Conservation (phyloP, 176 grass and related monocot species). For the Lolium perenne region DNA sequence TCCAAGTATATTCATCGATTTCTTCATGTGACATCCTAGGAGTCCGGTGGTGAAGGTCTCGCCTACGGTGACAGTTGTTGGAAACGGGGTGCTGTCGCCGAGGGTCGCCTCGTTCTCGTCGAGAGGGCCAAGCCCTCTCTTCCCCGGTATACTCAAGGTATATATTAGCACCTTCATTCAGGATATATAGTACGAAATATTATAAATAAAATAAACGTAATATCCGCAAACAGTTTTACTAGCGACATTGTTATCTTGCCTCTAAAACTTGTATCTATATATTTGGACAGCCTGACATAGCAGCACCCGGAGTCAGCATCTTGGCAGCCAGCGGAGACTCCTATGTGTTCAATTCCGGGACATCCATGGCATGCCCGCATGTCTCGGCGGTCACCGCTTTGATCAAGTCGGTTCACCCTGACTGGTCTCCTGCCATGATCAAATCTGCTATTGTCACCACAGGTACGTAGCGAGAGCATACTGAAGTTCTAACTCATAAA, state of each 20-base stretch:
- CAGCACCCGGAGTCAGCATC: constrained; percentile 42
- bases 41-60: constrained; percentile 1
- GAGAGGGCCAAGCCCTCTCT: not conserved
- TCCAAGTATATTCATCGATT: no score
- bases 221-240: not conserved
- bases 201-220: no score
- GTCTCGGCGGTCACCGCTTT: constrained; percentile 37
- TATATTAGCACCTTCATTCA: not conserved
- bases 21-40: not conserved
- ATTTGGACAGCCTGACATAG: constrained; percentile 44
- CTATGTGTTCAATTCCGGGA: constrained; percentile 18
- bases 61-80: not conserved
- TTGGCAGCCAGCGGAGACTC: not conserved
- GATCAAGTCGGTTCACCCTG: constrained; percentile 39
- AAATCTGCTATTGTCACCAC: constrained; percentile 54
- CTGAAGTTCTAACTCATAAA: no score
- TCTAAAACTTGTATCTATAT: not conserved
- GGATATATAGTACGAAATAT: no score
- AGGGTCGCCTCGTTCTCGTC: constrained; percentile 20
- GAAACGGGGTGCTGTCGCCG: not conserved
- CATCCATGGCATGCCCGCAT: constrained; percentile 56
- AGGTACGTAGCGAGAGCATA: not conserved
- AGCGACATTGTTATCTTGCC: not conserved
- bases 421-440: constrained; percentile 58
- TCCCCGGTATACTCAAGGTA: constrained; percentile 30